A percentile compares a stretch with the other conserved stretches of the same genome.
phyloP scores from a whole-genome alignment of 495 filamentous ascomycete species.

The Pyrenopolyporus hunteri region DNA sequence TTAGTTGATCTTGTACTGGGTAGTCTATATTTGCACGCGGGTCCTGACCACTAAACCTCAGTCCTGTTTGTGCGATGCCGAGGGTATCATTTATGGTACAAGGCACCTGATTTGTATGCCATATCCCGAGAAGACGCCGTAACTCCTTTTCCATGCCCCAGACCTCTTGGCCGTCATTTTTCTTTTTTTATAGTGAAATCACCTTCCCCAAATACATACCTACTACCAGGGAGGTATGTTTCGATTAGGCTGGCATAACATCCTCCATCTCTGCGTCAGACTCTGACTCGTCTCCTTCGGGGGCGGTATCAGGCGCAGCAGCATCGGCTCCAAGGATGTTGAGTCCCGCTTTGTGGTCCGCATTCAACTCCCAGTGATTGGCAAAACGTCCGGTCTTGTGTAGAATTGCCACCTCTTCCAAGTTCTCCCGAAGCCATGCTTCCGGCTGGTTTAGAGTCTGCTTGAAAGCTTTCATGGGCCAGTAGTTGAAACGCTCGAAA shows the following conservation, averaged over 20 bases:
- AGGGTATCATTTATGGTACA: conserved; percentile 39
- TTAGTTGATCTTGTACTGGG: not conserved
- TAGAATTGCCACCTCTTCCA: conserved; percentile 81
- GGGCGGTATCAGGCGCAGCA: conserved; percentile 58
- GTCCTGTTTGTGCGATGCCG: conserved; percentile 24
- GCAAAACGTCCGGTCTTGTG: conserved; percentile 81
- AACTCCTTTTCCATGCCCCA: conserved; percentile 26
- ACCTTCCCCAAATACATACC: too few species aligned
- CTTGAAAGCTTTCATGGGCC: conserved; percentile 84
- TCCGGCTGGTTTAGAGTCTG: conserved; percentile 80
- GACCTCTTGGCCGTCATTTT: not conserved
- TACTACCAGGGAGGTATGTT: too few species aligned
- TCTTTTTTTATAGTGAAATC: not conserved
- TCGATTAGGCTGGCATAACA: conserved; percentile 48
- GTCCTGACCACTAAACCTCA: conserved; percentile 13
- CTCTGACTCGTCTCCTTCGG: conserved; percentile 67
- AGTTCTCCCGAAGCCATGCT: conserved; percentile 81
- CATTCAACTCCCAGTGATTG: conserved; percentile 80
- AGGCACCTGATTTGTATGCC: conserved; percentile 2
- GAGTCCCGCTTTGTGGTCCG: conserved; percentile 65
- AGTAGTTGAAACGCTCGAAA: conserved; percentile 85
- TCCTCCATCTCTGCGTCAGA: conserved; percentile 78
- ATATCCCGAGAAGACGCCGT: conserved; percentile 14
- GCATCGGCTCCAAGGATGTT: conserved; percentile 53
- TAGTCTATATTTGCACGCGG: not conserved